phyloP scores from a whole-genome alignment of 768 basidiomycete species.

The Dentipellis sp. region DNA sequence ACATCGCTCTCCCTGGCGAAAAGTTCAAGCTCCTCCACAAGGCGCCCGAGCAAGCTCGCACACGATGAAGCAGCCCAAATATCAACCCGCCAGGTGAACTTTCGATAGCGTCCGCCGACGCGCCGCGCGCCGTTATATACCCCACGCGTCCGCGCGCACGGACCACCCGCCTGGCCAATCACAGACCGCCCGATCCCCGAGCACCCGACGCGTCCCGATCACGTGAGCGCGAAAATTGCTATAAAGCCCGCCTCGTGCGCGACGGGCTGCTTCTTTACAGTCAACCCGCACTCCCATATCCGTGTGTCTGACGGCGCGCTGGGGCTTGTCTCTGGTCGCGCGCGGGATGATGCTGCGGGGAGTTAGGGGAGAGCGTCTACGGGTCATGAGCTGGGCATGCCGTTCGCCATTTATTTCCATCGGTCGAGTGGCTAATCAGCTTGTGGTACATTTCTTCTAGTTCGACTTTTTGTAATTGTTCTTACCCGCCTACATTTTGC shows the following conservation, averaged over 20 bases:
- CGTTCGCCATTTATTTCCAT: constrained; percentile 36
- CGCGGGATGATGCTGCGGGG: constrained; percentile 34
- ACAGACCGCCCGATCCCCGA: no score
- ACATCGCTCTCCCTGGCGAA: constrained; percentile 45
- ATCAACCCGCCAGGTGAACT: constrained; percentile 68
- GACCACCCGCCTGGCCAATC: constrained; percentile 25
- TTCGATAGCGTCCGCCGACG: constrained; percentile 34
- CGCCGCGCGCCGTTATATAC: not conserved
- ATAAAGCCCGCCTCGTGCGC: constrained; percentile 17
- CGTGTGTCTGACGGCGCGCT: constrained; percentile 4
- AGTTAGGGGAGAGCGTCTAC: constrained; percentile 13
- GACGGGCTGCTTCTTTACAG: constrained; percentile 26
- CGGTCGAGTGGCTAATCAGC: constrained; percentile 65
- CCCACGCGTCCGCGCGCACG: constrained; percentile 34
- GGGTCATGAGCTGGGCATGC: constrained; percentile 62
- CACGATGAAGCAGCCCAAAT: constrained; percentile 48
- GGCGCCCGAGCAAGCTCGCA: constrained; percentile 3
- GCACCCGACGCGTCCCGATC: constrained; percentile 9
- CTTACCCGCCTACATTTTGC: not conserved
- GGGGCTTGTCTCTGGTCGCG: constrained; percentile 10
- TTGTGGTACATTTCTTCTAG: constrained; percentile 36
- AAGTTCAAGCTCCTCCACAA: constrained; percentile 47
- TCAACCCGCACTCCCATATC: constrained; percentile 26
- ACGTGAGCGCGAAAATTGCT: constrained; percentile 6
- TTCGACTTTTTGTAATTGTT: not conserved